Evolutionary conservation across 352 stramenopile genomes (phyloP).

Genomic region (Globisporangium lucens): DNA sequence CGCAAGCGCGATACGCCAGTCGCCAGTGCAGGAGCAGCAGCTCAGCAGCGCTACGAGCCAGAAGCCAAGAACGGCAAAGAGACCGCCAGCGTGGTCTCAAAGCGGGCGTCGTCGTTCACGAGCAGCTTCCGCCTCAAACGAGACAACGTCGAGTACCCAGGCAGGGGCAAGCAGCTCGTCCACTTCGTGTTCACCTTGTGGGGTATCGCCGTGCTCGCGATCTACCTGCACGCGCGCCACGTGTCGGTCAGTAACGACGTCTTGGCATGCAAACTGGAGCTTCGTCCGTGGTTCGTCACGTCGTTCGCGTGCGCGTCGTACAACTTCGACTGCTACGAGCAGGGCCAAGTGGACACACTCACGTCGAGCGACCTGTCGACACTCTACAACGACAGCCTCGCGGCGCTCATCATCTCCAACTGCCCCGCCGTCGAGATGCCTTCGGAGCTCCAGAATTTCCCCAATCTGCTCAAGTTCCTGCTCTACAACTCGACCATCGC

Average conservation of each 20-base stretch:
- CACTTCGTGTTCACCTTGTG: slow-evolving; percentile 34
- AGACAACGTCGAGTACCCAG: slow-evolving; percentile 9
- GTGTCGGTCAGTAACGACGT: slow-evolving; percentile 20
- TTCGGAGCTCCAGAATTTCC: slow-evolving; percentile 23
- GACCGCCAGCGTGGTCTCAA: too few relatives aligned
- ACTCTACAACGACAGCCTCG: slow-evolving; percentile 24
- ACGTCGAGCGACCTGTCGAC: slow-evolving; percentile 17
- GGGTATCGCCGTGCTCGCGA: slow-evolving; percentile 29
- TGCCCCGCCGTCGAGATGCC: slow-evolving; percentile 31
- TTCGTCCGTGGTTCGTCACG: slow-evolving; percentile 31
- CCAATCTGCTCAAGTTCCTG: slow-evolving; percentile 29
- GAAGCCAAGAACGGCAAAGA: not conserved
- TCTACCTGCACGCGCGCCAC: slow-evolving; percentile 28
- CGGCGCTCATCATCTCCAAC: slow-evolving; percentile 29
- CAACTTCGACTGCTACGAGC: slow-evolving; percentile 31
- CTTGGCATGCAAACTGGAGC: slow-evolving; percentile 28
- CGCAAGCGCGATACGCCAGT: not conserved
- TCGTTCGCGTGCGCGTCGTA: slow-evolving; percentile 32
- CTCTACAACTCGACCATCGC: slow-evolving; percentile 38
- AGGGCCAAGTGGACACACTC: slow-evolving; percentile 25
- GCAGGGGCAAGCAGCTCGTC: slow-evolving; percentile 19
- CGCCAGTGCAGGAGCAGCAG: too few relatives aligned
- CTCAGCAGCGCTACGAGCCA: not conserved
- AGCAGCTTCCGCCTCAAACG: not conserved
- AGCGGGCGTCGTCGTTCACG: not conserved